Percentiles rank a stretch among this genome's conserved stretches.
phyloP scores from a whole-genome alignment of 257 asterid species.

The Solanum neorickii region DNA sequence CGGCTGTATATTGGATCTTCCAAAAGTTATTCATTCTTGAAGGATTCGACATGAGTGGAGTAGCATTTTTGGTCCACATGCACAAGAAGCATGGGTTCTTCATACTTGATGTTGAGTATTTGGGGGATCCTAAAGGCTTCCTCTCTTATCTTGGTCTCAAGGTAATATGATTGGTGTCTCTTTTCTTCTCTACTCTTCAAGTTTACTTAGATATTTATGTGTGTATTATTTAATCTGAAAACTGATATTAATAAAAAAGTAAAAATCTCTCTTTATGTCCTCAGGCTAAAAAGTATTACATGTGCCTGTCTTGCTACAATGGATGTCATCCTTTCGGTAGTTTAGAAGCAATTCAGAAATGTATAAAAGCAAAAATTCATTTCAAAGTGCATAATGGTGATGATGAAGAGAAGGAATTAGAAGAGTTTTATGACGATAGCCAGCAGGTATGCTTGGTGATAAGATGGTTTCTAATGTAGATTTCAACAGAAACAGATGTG shows the following conservation, averaged over 20 bases:
- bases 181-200: not conserved
- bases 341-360: not conserved
- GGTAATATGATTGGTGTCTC: constrained; percentile 20
- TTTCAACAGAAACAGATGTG: not conserved
- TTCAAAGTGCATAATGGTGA: not conserved
- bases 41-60: not conserved
- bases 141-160: constrained; percentile 62
- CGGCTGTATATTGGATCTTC: not conserved
- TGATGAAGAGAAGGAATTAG: constrained; percentile 62
- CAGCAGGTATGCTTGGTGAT: constrained; percentile 46
- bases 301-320: not conserved
- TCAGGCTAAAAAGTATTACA: not conserved
- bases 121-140: constrained; percentile 84
- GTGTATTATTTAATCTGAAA: not conserved
- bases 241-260: not conserved
- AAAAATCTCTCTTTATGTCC: not conserved
- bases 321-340: not conserved
- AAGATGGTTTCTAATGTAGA: not conserved
- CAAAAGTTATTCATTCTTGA: not conserved
- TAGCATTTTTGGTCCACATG: constrained; percentile 50
- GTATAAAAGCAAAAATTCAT: not conserved
- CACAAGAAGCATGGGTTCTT: constrained; percentile 83
- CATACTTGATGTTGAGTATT: constrained; percentile 70
- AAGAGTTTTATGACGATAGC: constrained; percentile 81
- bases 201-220: not conserved